Conservation (phyloP, 306 rosid genomes). For the Lathyrus aphaca region DNA sequence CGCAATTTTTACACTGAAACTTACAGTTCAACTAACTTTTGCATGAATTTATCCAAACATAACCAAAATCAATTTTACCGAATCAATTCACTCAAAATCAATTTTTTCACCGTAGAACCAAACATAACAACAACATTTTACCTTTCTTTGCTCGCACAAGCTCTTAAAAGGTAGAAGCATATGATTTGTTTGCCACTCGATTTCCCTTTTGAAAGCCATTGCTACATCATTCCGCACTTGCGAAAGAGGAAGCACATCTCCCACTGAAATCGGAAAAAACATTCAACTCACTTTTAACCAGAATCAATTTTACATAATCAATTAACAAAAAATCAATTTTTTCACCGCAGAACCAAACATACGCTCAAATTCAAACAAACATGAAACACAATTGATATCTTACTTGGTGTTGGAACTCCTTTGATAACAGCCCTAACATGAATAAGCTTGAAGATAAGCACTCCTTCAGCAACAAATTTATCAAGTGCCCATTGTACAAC, state of each 20-base stretch:
- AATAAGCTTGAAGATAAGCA: slow-evolving; percentile 61
- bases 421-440: slow-evolving; percentile 66
- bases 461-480: slow-evolving; percentile 76
- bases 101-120: too few relatives aligned
- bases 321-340: too few relatives aligned
- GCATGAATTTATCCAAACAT: too few relatives aligned
- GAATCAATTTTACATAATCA: too few relatives aligned
- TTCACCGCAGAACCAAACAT: too few relatives aligned
- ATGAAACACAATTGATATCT: too few relatives aligned
- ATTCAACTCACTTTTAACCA: too few relatives aligned
- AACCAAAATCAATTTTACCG: too few relatives aligned
- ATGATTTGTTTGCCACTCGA: slow-evolving; percentile 64
- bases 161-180: slow-evolving; percentile 76
- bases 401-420: slow-evolving; percentile 84
- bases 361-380: too few relatives aligned
- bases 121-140: slow-evolving; percentile 37
- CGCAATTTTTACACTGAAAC: too few relatives aligned
- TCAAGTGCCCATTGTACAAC: slow-evolving; percentile 83
- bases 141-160: slow-evolving; percentile 79
- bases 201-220: slow-evolving; percentile 69
- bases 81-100: too few relatives aligned
- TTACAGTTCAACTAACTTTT: too few relatives aligned
- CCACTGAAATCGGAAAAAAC: slow-evolving; percentile 60
- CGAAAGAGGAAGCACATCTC: slow-evolving; percentile 68
- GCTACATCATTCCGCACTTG: slow-evolving; percentile 65